A percentile compares a stretch with the other conserved stretches of the same genome.
Conservation (phyloP, 495 filamentous ascomycete genomes). For the Neurospora cerealis region DNA sequence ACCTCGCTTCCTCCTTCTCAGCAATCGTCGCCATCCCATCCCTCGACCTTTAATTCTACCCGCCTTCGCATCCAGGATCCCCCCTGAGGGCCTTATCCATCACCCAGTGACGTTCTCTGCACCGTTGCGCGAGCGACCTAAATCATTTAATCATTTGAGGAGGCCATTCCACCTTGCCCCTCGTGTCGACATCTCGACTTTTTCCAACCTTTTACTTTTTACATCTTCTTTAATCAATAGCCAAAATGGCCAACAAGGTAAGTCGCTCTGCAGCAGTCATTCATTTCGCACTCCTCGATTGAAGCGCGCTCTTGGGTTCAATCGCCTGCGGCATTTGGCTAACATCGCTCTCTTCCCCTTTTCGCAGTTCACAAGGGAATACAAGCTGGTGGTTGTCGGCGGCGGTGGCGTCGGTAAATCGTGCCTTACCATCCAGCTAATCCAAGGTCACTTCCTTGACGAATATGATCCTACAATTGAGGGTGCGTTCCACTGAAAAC, state of each 20-base stretch:
- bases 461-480: conserved; percentile 99
- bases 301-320: neutral
- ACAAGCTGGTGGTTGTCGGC: conserved; percentile 96
- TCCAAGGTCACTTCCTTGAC: conserved; percentile 97
- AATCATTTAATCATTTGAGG: neutral
- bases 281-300: neutral
- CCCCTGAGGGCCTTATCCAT: neutral
- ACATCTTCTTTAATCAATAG: neutral
- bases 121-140: neutral
- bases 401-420: conserved; percentile 98
- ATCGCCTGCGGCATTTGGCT: conserved; percentile 2
- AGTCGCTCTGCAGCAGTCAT: neutral
- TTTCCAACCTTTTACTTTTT: neutral
- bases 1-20: neutral
- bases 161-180: neutral
- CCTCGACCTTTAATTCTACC: neutral
- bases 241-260: neutral
- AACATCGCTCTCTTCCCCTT: neutral
- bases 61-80: neutral
- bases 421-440: conserved; percentile 97
- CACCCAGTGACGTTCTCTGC: neutral
- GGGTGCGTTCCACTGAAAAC: conserved; percentile 47
- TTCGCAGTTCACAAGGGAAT: conserved; percentile 89
- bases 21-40: neutral
- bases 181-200: neutral